These are phyloP conservation scores for Dionaea muscipula DNA, from an alignment of 179 eudicot genomes.

Conservation along the genomic window DNA sequence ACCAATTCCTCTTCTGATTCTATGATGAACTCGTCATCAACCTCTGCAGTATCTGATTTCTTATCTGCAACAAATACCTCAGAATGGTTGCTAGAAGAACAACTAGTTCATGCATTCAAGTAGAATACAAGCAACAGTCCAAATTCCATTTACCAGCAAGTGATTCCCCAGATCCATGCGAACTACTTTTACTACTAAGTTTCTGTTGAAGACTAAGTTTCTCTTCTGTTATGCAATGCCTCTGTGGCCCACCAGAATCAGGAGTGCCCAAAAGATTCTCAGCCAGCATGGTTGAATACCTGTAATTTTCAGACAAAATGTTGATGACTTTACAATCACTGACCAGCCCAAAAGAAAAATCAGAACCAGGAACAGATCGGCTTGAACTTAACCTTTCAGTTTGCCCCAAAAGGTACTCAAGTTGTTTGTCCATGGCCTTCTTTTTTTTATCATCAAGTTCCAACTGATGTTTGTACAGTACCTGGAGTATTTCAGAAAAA, in stretches of 20 bases:
- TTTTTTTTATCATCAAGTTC: conserved; percentile 88
- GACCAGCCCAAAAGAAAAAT: not conserved
- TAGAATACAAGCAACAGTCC: conserved; percentile 6
- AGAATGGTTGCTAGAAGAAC: not conserved
- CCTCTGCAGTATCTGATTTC: conserved; percentile 29
- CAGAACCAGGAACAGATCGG: not conserved
- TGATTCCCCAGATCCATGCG: conserved; percentile 21
- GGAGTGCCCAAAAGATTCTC: conserved; percentile 69
- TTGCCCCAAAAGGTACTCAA: conserved; percentile 92
- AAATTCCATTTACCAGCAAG: conserved; percentile 38
- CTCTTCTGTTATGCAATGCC: conserved; percentile 23
- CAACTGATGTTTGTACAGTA: conserved; percentile 80
- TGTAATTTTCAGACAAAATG: conserved; percentile 22
- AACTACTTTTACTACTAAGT: conserved; percentile 25
- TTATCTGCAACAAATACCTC: conserved; percentile 24
- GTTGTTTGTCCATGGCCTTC: conserved; percentile 87
- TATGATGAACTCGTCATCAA: conserved; percentile 34
- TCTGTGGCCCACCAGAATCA: conserved; percentile 25
- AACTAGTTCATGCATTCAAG: not conserved
- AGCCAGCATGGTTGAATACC: conserved; percentile 98
- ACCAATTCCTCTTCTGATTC: conserved; percentile 52
- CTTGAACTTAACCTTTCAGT: conserved; percentile 61
- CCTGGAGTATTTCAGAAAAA: conserved; percentile 31
- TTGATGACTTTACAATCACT: conserved; percentile 6
- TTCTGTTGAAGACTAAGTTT: conserved; percentile 20